Conservation (phyloP, 2,329 filamentous ascomycete genomes). For the Penicillium capsulatum region DNA sequence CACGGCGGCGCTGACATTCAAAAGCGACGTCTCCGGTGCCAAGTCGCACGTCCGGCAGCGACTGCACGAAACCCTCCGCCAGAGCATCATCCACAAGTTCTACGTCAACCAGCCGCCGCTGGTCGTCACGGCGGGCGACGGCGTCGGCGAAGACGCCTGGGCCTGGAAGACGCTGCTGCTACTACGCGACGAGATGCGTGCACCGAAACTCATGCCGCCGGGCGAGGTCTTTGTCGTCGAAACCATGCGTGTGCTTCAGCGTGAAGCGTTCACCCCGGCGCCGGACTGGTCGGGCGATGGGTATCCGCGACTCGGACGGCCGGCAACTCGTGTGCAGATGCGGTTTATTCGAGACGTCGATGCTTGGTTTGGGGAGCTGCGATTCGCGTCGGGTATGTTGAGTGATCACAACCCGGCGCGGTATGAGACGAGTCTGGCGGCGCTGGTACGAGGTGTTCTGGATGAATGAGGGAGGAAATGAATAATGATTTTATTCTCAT, state of each 20-base stretch:
- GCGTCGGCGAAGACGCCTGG: slow-evolving; percentile 63
- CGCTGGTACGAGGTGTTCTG: slow-evolving; percentile 49
- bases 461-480: slow-evolving; percentile 34
- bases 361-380: slow-evolving; percentile 63
- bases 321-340: slow-evolving; percentile 64
- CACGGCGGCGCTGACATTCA: slow-evolving; percentile 66
- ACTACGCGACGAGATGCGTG: slow-evolving; percentile 64
- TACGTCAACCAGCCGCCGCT: slow-evolving; percentile 49
- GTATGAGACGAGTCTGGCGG: slow-evolving; percentile 66
- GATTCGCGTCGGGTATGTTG: slow-evolving; percentile 69
- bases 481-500: too few species aligned
- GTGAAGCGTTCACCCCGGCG: slow-evolving; percentile 57
- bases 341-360: slow-evolving; percentile 70
- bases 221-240: slow-evolving; percentile 73
- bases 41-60: slow-evolving; percentile 63
- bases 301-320: slow-evolving; percentile 52
- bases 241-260: slow-evolving; percentile 61
- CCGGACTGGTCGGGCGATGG: slow-evolving; percentile 38
- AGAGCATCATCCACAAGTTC: slow-evolving; percentile 60
- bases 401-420: slow-evolving; percentile 70
- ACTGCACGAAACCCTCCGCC: slow-evolving; percentile 62
- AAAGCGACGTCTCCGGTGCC: slow-evolving; percentile 63
- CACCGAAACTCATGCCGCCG: slow-evolving; percentile 66
- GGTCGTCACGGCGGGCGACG: slow-evolving; percentile 45
- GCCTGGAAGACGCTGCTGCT: slow-evolving; percentile 63